Conservation (phyloP, 495 filamentous ascomycete species). For the Aspergillus egyptiacus region DNA sequence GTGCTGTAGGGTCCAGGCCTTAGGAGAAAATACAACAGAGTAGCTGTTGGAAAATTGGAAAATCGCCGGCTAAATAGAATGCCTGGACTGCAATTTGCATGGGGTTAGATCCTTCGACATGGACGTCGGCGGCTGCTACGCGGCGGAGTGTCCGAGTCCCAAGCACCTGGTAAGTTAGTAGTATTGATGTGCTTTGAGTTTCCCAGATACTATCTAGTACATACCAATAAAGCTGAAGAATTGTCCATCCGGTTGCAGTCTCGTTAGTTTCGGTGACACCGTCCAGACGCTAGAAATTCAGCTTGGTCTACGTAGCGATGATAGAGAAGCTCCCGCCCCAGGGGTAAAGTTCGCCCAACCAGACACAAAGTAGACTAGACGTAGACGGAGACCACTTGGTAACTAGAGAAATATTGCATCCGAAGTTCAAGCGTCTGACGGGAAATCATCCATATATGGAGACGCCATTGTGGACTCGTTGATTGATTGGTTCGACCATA, state of each 20-base stretch:
- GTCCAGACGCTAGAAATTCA: too few species aligned
- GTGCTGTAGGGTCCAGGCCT: too few species aligned
- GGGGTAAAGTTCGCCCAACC: background rate
- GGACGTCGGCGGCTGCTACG: background rate
- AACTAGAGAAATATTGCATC: background rate
- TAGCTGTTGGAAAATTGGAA: too few species aligned
- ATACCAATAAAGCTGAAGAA: too few species aligned
- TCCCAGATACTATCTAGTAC: background rate
- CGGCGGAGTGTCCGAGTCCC: background rate
- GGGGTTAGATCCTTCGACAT: conserved; percentile 6
- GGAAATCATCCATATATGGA: background rate
- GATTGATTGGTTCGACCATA: background rate
- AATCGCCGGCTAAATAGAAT: too few species aligned
- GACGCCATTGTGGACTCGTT: background rate
- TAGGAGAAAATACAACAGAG: background rate
- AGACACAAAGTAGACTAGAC: background rate
- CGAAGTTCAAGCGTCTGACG: background rate
- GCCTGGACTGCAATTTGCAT: background rate
- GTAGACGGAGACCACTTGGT: too few species aligned
- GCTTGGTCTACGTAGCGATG: too few species aligned
- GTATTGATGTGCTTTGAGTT: background rate
- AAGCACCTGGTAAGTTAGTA: background rate
- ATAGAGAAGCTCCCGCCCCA: too few species aligned
- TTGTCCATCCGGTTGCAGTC: too few species aligned
- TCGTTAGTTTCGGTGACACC: too few species aligned